Conservation (phyloP, 2,329 filamentous ascomycete species). For the Cadophora malorum region DNA sequence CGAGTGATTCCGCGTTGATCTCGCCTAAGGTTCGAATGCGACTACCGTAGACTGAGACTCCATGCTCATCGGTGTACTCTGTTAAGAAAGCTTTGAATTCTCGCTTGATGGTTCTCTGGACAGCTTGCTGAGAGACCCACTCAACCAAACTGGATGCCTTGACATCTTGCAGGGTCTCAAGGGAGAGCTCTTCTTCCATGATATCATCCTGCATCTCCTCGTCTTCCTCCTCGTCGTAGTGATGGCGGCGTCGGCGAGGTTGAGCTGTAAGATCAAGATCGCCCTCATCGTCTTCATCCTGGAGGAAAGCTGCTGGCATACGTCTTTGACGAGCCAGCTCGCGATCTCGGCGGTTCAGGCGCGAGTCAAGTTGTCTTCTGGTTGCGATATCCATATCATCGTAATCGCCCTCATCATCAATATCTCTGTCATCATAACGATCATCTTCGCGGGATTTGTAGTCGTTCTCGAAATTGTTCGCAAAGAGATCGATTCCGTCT, state of each 20-base stretch:
- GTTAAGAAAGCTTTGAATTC: constrained; percentile 98
- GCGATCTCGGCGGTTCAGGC: constrained; percentile 75
- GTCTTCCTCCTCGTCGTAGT: constrained; percentile 93
- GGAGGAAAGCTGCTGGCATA: constrained; percentile 76
- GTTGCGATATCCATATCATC: constrained; percentile 71
- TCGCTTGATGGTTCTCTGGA: constrained; percentile 90
- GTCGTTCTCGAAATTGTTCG: constrained; percentile 74
- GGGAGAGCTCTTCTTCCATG: constrained; percentile 92
- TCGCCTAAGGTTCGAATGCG: constrained; percentile 96
- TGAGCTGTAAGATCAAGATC: constrained; percentile 86
- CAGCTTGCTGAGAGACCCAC: constrained; percentile 89
- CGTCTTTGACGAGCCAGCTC: constrained; percentile 71
- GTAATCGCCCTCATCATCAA: constrained; percentile 81
- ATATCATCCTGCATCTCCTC: constrained; percentile 92
- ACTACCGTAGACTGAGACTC: constrained; percentile 91
- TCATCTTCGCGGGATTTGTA: constrained; percentile 73
- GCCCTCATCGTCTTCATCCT: constrained; percentile 80
- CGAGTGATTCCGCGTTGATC: constrained; percentile 92
- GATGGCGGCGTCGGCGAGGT: constrained; percentile 82
- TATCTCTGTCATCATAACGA: constrained; percentile 70
- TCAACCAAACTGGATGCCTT: constrained; percentile 94
- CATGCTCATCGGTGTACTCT: constrained; percentile 89
- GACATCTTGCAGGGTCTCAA: constrained; percentile 90
- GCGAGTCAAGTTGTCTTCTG: constrained; percentile 73
- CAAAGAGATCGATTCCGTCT: constrained; percentile 80